These are phyloP conservation scores for Tolypocladium endophyticum DNA, from an alignment of 2,329 filamentous ascomycete species.

Conservation along the genomic window DNA sequence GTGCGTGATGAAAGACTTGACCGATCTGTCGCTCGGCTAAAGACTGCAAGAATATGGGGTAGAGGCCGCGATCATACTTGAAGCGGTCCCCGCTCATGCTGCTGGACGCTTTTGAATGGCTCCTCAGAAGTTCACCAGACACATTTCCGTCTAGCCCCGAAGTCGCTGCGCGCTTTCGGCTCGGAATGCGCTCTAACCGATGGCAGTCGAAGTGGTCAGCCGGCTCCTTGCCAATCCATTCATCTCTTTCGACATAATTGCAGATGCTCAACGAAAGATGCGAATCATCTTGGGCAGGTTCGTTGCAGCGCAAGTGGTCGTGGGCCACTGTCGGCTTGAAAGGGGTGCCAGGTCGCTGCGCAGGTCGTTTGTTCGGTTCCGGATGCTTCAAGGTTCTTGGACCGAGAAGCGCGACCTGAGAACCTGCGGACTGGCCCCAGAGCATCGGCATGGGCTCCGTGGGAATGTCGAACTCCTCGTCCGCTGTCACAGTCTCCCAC, in stretches of 20 bases:
- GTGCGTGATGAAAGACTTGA: constrained; percentile 22
- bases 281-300: background rate
- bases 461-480: constrained; percentile 11
- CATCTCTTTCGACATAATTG: background rate
- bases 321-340: background rate
- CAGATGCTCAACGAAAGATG: background rate
- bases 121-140: constrained; percentile 3
- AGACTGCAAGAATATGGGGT: constrained; percentile 25
- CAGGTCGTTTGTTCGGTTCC: no score
- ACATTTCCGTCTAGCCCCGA: constrained; percentile 1
- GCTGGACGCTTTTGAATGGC: constrained; percentile 19
- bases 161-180: background rate
- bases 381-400: background rate
- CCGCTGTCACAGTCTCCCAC: constrained; percentile 18
- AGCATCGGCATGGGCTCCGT: background rate
- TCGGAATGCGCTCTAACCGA: background rate
- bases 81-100: constrained; percentile 32
- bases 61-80: constrained; percentile 30
- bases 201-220: background rate
- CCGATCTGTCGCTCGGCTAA: constrained; percentile 33
- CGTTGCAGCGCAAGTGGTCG: background rate
- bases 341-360: background rate
- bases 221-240: background rate
- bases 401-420: background rate
- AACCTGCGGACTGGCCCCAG: background rate